Base-by-base conservation (phyloP, 2,329 filamentous ascomycete species). In the Ophiostoma sp. region DNA sequence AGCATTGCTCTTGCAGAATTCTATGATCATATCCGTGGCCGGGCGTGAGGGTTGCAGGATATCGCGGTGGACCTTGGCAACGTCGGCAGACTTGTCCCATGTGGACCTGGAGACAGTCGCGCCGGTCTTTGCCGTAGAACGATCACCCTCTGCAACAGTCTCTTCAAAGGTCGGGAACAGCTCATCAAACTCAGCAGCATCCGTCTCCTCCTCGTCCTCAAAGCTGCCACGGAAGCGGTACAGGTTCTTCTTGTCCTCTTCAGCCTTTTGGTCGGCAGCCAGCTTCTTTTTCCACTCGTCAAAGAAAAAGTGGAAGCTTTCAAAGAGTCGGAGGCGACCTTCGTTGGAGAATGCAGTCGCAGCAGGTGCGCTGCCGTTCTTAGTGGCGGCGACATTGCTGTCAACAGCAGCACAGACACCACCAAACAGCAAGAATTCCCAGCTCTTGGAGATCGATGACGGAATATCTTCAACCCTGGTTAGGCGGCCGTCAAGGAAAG, bases 141-240 rank as follows among this genome's bases (percentile, higher is more conserved):
- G 10, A 36, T 68, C n/a, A 33, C 20, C 48, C 13, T 27, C 41
- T 2, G 35, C 66, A 2, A 11, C 39, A 44, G 35, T 17, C 10
- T 44, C 65, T 15, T 68, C 67, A 57, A 54, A 96, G 5, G 86
- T 87, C 1, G 94, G 94, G 80, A 98, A 98, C 7, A 98, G 81
- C 73, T 90, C 86, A 27, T 89, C 85, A 73, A 97, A 89, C 73
- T 95, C 91, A 70, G 90, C 86, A 73, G 90, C 86, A 68, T 93
- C 87, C 11, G 86, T 82, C 75, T 91, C 89, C 70, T 96, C 90
- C 73, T 92, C 88, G 67, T 94, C 89, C 72, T 94, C 90, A 54
- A 87, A 81, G 54, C 88, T 89, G 41, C 94, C 94, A 73, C 88
- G 87, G 80, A 95, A 97, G 27, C 89, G 89, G 79, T 96, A 99